phyloP scores from a whole-genome alignment of 345 rosid species.

The Melaleuca quinquenervia region DNA sequence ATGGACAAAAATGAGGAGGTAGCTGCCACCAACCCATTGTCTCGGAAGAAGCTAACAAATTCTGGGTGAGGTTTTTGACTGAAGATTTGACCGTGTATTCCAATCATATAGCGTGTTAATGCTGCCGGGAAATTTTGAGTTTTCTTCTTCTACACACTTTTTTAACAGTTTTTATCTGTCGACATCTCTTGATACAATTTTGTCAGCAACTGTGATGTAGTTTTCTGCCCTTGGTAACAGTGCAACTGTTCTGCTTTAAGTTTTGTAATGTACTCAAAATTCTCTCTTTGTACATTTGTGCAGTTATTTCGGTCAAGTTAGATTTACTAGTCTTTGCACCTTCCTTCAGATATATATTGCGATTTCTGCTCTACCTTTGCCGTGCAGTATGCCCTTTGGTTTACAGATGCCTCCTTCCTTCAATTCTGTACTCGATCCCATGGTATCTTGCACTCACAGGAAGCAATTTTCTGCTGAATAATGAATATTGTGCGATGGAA shows the following conservation, averaged over 20 bases:
- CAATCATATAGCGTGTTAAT: background rate
- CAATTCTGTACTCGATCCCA: background rate
- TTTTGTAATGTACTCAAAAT: background rate
- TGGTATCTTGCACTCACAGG: background rate
- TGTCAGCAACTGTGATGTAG: background rate
- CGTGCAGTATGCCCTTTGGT: background rate
- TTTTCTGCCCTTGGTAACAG: background rate
- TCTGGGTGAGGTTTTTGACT: slow-evolving; percentile 1
- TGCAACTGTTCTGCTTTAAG: background rate
- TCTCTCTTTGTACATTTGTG: background rate
- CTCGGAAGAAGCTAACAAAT: slow-evolving; percentile 27
- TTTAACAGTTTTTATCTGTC: slow-evolving; percentile 13
- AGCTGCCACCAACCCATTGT: slow-evolving; percentile 6
- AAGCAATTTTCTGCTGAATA: background rate
- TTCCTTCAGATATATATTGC: background rate
- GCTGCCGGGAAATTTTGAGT: slow-evolving; percentile 13
- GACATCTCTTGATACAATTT: slow-evolving; percentile 11
- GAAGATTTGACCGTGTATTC: background rate
- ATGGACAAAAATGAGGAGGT: slow-evolving; percentile 55
- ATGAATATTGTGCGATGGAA: background rate
- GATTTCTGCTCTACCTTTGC: background rate
- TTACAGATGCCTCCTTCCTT: background rate
- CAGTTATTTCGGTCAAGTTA: background rate
- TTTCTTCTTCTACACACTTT: background rate
- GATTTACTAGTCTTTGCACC: background rate